phyloP scores from a whole-genome alignment of 352 stramenopile species.

The Proteromonas lacertae region DNA sequence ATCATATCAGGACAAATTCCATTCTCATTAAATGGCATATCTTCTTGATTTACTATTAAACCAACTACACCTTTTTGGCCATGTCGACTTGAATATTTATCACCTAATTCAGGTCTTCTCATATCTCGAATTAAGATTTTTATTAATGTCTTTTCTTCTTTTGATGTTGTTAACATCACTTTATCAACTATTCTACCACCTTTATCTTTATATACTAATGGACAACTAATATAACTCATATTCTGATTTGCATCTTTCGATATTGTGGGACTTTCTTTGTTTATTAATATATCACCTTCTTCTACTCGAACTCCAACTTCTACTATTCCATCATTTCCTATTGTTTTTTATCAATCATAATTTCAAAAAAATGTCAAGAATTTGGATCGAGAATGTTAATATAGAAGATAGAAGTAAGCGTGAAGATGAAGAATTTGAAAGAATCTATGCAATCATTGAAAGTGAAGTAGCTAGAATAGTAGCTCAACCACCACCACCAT shows the following conservation, averaged over 20 bases:
- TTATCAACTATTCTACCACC: slow-evolving; percentile 88
- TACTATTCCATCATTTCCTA: too few species aligned
- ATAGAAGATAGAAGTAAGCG: too few species aligned
- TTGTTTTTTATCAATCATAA: too few species aligned
- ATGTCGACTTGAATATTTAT: slow-evolving; percentile 97
- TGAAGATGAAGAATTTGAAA: too few species aligned
- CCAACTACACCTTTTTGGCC: slow-evolving; percentile 97
- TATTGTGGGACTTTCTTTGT: slow-evolving; percentile 65
- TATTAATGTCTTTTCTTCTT: slow-evolving; percentile 84
- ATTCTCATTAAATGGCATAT: slow-evolving; percentile 96
- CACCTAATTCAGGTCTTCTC: slow-evolving; percentile 70
- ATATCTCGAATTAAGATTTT: slow-evolving; percentile 21
- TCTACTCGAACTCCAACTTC: slow-evolving; percentile 32
- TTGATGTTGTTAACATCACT: slow-evolving; percentile 71
- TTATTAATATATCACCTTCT: slow-evolving; percentile 75
- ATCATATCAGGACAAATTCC: slow-evolving; percentile 93
- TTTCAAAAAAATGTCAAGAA: too few species aligned
- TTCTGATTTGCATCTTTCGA: slow-evolving; percentile 3
- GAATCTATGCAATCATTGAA: too few species aligned
- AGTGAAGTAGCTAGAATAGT: too few species aligned
- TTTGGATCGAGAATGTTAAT: too few species aligned
- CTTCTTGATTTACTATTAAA: slow-evolving; percentile 64
- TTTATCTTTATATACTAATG: slow-evolving; percentile 68
- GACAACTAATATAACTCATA: slow-evolving; percentile 18
- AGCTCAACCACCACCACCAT: too few species aligned